Evolutionary conservation across 129 eudicot species (phyloP).

Genomic region (carrot (Daucus carota)): DH1_v3.0 NC_030381.2:32666501-32667000

Average conservation of each 20-base stretch:
- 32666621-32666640: not conserved
- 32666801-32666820: not conserved
- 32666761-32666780: not conserved
- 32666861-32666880: not conserved
- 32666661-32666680: not conserved
- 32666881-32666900: not conserved
- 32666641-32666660: not conserved
- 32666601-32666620: slow-evolving; percentile 3
- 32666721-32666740: not conserved
- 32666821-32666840: not conserved
- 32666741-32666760: not conserved
- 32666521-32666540: slow-evolving; percentile 76
- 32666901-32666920: slow-evolving; percentile 54
- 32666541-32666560: slow-evolving; percentile 49
- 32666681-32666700: not conserved
- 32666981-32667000: slow-evolving; percentile 55
- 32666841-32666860: too few species aligned
- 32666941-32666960: slow-evolving; percentile 91
- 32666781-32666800: not conserved
- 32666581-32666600: slow-evolving; percentile 1
- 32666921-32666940: slow-evolving; percentile 90
- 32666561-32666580: not conserved
- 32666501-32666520: slow-evolving; percentile 95
- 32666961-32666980: slow-evolving; percentile 86
- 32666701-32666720: not conserved